phyloP scores from a whole-genome alignment of 2,329 filamentous ascomycete species.

The Aspergillus cejpii region DNA sequence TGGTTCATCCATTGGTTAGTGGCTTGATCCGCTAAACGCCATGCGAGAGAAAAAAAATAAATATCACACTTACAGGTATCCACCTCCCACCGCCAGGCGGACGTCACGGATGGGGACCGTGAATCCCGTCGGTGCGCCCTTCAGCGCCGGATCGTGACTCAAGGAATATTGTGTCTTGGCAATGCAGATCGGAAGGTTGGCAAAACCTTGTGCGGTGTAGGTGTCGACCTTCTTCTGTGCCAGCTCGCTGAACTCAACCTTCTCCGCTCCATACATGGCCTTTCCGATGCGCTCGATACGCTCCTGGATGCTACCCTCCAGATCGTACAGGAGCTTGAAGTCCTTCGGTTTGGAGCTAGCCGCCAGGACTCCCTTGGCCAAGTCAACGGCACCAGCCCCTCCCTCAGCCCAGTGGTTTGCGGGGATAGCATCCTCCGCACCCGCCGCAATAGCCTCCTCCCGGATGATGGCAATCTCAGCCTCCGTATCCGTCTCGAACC shows the following conservation, averaged over 20 bases:
- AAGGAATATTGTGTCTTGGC: slow-evolving; percentile 98
- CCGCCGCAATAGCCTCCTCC: slow-evolving; percentile 84
- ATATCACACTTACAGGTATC: slow-evolving; percentile 63
- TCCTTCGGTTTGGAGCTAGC: slow-evolving; percentile 77
- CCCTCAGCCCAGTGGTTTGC: slow-evolving; percentile 97
- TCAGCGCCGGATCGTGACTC: slow-evolving; percentile 84
- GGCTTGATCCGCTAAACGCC: slow-evolving; percentile 32
- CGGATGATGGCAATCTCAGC: slow-evolving; percentile 84
- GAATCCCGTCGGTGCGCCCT: slow-evolving; percentile 91
- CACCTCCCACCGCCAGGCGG: slow-evolving; percentile 84
- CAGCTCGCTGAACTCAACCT: slow-evolving; percentile 86
- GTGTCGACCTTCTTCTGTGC: slow-evolving; percentile 95
- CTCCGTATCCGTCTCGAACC: slow-evolving; percentile 87
- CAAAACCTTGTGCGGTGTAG: slow-evolving; percentile 86
- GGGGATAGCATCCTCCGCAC: slow-evolving; percentile 86
- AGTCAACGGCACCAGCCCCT: slow-evolving; percentile 78
- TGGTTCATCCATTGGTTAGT: not conserved
- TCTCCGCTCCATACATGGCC: slow-evolving; percentile 87
- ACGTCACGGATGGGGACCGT: slow-evolving; percentile 93
- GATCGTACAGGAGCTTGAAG: slow-evolving; percentile 78
- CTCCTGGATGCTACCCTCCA: slow-evolving; percentile 73
- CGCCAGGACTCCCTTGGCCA: slow-evolving; percentile 78
- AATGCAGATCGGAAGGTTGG: slow-evolving; percentile 88
- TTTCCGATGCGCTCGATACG: slow-evolving; percentile 86
- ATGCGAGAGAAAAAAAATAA: not conserved